Evolutionary conservation across 2,329 filamentous ascomycete genomes (phyloP), one percentile per base, ranked within the genome.

Genomic region (Leptographium wingfieldii): DNA sequence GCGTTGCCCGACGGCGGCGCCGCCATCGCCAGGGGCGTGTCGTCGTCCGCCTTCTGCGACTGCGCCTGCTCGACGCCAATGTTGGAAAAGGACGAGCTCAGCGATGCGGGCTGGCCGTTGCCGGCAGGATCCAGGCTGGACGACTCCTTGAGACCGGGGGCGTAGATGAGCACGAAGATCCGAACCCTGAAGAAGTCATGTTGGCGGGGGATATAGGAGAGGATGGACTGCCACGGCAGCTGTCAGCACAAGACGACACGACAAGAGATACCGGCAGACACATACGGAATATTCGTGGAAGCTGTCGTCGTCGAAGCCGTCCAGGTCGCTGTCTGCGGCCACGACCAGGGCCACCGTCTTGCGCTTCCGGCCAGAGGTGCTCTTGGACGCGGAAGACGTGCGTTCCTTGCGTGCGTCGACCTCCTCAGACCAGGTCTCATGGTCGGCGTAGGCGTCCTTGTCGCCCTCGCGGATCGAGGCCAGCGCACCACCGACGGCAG

Each of bases 341-440:
- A 96, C 84, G 16, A 96, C 87, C 67, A 97, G 83, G 9, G 86
- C 91, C n/a, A 96, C 88, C 0, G 85, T 90, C 76, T 86, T 94
- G 68, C 83, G 82, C 67, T 78, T 80, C 68, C 77, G 63, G 55
- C 38, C 19, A 0, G 49, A 2, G 7, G 52, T 51, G 58, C 35
- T 55, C 56, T 51, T 56, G 55, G 56, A 11, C 14, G 55, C 54
- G 3, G 59, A 7, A 16, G 61, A 19, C 3, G 55, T 40, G 9
- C 61, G 59, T 10, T 58, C 75, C 66, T 76, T 76, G 59, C 87
- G 83, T 56, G 87, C 80, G 66, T 89, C 86, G 27, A 87, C 89
- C 74, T 96, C 92, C 71, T 96, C 91, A 16, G 87, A 91, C 92
- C 92, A 96, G 58, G 90, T 85, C 70, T 90, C 88, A 73, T 94